Evolutionary conservation across 176 grass and related monocot genomes (phyloP), one percentile per base, ranked within the genome.

Genomic region (Thinopyrum elongatum): DNA sequence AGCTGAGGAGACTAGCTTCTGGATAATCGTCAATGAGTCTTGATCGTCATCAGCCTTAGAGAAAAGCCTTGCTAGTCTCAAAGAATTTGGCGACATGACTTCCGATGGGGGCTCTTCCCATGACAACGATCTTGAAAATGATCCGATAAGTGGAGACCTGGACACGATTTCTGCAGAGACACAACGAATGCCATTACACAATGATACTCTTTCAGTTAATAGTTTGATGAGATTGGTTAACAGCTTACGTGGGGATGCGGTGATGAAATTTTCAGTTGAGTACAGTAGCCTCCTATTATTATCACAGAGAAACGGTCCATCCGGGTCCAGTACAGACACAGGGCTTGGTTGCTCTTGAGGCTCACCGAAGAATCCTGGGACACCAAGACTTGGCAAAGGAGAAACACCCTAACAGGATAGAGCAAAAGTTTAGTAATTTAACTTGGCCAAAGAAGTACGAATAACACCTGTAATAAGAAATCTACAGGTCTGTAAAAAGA

Each of bases 1-100:
- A 25, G 87, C 82, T 62, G 82, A 91, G 47, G 29, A 82, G 5
- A 96, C 65, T 51, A 99, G 65, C 38, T 94, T 94, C 16, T 94
- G 82, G 71, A 99, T 89, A 80, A 92, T 92, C 3, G 83, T 86
- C 65, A 88, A 86, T 2, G 81, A 89, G 61, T 99, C 89, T 33
- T 93, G 88, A 69, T 99, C 97, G 77, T 96, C 92, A 21, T 99
- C 97, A 64, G 88, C 97, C 82, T 91, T 94, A 1, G 97, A 92
- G 79, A 99, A 91, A 90, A 92, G 83, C 38, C 84, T 87, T 23
- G 88, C 94, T 77, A 95, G 86, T 65, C 92, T 91, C 86, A 91
- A 79, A 38, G 97, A 91, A 90, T 96, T 96, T 49, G 90, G 90
- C 0, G 94, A 99, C 78, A 85, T 84, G 34, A 71, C 82, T 88